Conservation (phyloP, 192 early-diverging fungal genomes). For the Coemansia sp. region DNA sequence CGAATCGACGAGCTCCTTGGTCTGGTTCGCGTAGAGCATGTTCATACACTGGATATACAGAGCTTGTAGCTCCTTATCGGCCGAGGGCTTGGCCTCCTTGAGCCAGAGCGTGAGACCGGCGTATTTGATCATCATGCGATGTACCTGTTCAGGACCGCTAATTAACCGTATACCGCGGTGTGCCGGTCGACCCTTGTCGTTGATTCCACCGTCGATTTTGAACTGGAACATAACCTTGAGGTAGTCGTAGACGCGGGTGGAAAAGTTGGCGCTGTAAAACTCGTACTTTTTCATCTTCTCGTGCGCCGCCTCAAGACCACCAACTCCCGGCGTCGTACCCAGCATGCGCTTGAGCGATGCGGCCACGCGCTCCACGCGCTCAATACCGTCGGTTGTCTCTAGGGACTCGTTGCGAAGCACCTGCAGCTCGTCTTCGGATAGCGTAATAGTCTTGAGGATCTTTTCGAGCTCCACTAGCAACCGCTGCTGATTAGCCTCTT, state of each 20-base stretch:
- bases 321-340: constrained; percentile 59
- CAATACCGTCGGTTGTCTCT: constrained; percentile 64
- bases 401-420: constrained; percentile 69
- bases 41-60: constrained; percentile 66
- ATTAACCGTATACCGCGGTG: constrained; percentile 42
- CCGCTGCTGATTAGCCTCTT: constrained; percentile 86
- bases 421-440: constrained; percentile 65
- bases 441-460: constrained; percentile 69
- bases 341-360: constrained; percentile 71
- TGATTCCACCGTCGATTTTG: constrained; percentile 62
- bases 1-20: constrained; percentile 60
- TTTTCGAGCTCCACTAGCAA: constrained; percentile 86
- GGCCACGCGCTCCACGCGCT: constrained; percentile 67
- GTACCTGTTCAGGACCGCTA: constrained; percentile 64
- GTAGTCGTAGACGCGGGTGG: constrained; percentile 65
- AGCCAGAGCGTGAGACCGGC: constrained; percentile 74
- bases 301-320: constrained; percentile 58
- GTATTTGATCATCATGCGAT: constrained; percentile 68
- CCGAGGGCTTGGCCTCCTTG: constrained; percentile 70
- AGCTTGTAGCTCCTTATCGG: constrained; percentile 74
- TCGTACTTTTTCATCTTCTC: constrained; percentile 72
- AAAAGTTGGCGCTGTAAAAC: constrained; percentile 68
- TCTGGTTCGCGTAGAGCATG: constrained; percentile 57
- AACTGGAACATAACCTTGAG: constrained; percentile 69
- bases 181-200: constrained; percentile 51